These are phyloP conservation scores for Glycine soja DNA, from an alignment of 306 rosid species.

Conservation along the genomic window DNA sequence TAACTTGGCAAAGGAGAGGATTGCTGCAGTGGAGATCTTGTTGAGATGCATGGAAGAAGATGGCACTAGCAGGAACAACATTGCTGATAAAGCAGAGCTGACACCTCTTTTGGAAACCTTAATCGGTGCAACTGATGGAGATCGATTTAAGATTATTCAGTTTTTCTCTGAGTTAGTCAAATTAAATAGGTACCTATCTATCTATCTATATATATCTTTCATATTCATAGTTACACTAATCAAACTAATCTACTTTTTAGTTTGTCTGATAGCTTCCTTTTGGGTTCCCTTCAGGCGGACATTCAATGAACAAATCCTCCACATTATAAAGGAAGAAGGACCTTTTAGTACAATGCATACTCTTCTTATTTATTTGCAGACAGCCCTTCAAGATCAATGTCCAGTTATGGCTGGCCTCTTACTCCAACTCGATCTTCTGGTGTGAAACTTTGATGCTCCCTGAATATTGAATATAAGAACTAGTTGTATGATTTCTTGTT, in stretches of 20 bases:
- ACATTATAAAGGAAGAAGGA: slow-evolving; percentile 82
- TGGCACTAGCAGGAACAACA: slow-evolving; percentile 74
- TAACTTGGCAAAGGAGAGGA: slow-evolving; percentile 68
- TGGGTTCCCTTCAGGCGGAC: slow-evolving; percentile 70
- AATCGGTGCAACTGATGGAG: slow-evolving; percentile 58
- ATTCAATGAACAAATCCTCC: slow-evolving; percentile 78
- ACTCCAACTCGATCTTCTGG: slow-evolving; percentile 98
- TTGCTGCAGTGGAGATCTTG: slow-evolving; percentile 79
- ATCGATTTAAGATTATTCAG: slow-evolving; percentile 67
- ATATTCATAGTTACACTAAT: neutral
- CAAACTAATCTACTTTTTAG: slow-evolving; percentile 27
- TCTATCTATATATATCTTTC: slow-evolving; percentile 44
- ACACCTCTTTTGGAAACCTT: slow-evolving; percentile 77
- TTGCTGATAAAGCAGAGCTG: slow-evolving; percentile 77
- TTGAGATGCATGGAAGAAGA: slow-evolving; percentile 79
- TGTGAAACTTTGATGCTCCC: slow-evolving; percentile 48
- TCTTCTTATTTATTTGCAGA: slow-evolving; percentile 79
- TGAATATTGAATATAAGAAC: slow-evolving; percentile 31
- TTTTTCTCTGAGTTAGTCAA: slow-evolving; percentile 81
- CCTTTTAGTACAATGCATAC: slow-evolving; percentile 87
- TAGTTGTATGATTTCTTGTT: slow-evolving; percentile 13
- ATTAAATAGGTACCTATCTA: slow-evolving; percentile 67
- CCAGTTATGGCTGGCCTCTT: slow-evolving; percentile 89
- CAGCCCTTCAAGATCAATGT: slow-evolving; percentile 68
- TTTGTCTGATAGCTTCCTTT: slow-evolving; percentile 29